Base-by-base conservation (phyloP, 2,329 filamentous ascomycete genomes). In the Ophiocordyceps sinensis region DNA sequence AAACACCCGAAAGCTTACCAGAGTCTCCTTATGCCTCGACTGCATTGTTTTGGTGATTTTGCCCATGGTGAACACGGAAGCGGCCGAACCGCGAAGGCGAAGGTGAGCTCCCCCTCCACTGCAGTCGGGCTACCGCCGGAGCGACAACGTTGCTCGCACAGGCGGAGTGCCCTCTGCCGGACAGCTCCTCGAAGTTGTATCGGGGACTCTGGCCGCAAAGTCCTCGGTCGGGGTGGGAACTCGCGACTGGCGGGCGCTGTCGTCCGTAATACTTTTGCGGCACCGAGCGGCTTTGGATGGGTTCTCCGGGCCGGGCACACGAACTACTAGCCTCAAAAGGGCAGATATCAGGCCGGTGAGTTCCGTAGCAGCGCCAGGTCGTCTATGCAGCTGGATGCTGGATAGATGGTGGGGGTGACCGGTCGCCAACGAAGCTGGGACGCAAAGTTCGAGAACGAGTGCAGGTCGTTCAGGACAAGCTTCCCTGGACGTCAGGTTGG, bases 21-120 rank as follows among this genome's bases (percentile, higher is more conserved):
- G 55, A 28, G 75, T 79, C 62, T 81, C 77, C 63, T 68, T 70
- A 58, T 82, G 77, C 65, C 80, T 81, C 45, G 68, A 57, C 62
- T 79, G 76, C 65, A 80, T 76, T 50, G 68, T 64, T 65, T 81
- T 82, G 44, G 70, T 75, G 54, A 82, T 81, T 64, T 76, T 79
- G 56, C 73, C 77, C 78, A 82, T 82, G 53, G 51, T 77, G 68
- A 67, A 61, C 57, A 56, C 58, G 56, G 59, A 60, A 59, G 74
- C 75, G 74, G 75, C 72, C 64, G 60, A 62, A 73, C 74, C 73
- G 73, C 74, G 54, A 56, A 56, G 53, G 54, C 53, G 53, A 54
- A 57, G 53, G 43, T 60, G 62, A 63, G 55, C 63, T 67, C 70
- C 73, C 71, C 72, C 72, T 73, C 73, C 72, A 70, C 72, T 70